Evolutionary conservation across 1,284 basidiomycete species (phyloP), one percentile per base, ranked within the genome.

Genomic region (Puccinia horiana): DNA sequence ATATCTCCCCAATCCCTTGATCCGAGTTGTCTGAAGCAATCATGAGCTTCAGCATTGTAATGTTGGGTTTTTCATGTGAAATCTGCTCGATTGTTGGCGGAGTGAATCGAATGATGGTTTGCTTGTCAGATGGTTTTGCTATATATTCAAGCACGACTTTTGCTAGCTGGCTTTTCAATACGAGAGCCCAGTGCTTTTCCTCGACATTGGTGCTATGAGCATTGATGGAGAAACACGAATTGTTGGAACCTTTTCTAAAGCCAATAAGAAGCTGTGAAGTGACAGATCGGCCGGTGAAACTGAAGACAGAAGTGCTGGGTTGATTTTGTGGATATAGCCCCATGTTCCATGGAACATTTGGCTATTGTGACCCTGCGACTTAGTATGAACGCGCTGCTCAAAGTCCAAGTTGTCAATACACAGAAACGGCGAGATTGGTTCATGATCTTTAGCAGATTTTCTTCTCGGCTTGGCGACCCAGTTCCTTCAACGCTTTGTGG

Each of bases 331-430:
- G 18, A 67, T 23, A 44, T 67, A 67, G 35, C 63, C 63, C 63
- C 32, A 67, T 67, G 63, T 63, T 63, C 61, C 26, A 32, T 63
- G 61, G 61, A 63, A n/a, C n/a, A n/a, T n/a, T n/a, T n/a, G n/a
- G n/a, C n/a, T n/a, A n/a, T n/a, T n/a, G n/a, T n/a, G n/a, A 63
- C 61, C 29, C 29, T 32, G 29, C 26, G 63, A 67, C 29, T 67
- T 37, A 6, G 63, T 9, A 44, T 67, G 32, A 20, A 67, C 35
- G 1, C 40, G 12, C 40, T 67, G 35, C 40, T 67, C n/a, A 26
- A 67, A 67, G 63, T 63, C 61, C 26, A 63, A 14, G 35, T 63
- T 29, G 32, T 63, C 61, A 29, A 63, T 29, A n/a, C n/a, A 67
- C 20, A 67, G n/a, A n/a, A 58, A 29, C 1, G 56, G 56, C 8